A percentile compares a stretch with the other conserved stretches of the same genome.
phyloP scores from a whole-genome alignment of 2,329 filamentous ascomycete genomes.

The Neophaeococcomyces mojaviensis region DNA sequence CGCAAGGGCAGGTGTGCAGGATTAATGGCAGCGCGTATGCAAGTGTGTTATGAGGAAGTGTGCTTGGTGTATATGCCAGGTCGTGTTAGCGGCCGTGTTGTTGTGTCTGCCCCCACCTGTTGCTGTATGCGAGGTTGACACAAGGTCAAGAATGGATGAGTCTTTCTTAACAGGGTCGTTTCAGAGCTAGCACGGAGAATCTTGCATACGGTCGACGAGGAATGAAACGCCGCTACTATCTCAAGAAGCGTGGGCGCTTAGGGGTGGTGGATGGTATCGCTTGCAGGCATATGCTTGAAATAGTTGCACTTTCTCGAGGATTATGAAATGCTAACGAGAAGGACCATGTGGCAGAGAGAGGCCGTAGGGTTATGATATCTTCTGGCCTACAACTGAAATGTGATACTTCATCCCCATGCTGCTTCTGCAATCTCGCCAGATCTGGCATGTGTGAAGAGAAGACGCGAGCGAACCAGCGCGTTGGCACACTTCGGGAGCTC shows the following conservation, averaged over 20 bases:
- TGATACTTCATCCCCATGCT: no score
- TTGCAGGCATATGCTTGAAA: no score
- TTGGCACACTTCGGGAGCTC: constrained; percentile 1
- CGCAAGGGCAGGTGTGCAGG: neutral
- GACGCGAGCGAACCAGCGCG: neutral
- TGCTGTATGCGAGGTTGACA: constrained; percentile 6
- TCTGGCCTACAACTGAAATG: no score
- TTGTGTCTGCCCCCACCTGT: constrained; percentile 4
- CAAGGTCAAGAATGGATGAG: neutral
- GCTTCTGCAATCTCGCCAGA: neutral
- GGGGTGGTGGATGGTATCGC: neutral
- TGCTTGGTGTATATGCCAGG: neutral
- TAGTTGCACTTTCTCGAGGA: no score
- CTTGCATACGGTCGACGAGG: constrained; percentile 1
- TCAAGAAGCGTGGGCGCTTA: constrained; percentile 8
- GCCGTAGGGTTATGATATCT: no score
- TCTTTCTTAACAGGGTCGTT: neutral
- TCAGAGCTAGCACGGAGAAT: constrained; percentile 2
- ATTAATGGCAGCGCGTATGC: constrained; percentile 6
- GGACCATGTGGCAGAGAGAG: no score
- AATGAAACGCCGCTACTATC: constrained; percentile 3
- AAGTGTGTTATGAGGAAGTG: neutral
- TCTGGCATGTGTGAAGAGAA: neutral
- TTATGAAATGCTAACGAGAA: no score
- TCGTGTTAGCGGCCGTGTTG: constrained; percentile 3